phyloP scores from a whole-genome alignment of 495 filamentous ascomycete species.

The Lophium mytilinum region DNA sequence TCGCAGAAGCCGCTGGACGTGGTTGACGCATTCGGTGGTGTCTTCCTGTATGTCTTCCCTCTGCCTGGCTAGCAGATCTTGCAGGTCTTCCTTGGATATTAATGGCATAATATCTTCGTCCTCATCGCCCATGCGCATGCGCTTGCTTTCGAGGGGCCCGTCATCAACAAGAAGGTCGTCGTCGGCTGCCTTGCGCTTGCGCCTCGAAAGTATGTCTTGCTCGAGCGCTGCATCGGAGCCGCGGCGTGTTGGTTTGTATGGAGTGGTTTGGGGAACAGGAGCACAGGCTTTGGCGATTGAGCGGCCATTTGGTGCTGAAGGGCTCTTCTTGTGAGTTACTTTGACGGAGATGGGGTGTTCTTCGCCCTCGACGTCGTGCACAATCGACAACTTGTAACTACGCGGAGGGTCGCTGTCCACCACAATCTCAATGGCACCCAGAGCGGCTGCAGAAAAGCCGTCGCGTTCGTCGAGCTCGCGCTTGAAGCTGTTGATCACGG shows the following conservation, averaged over 20 bases:
- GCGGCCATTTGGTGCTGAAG: neutral
- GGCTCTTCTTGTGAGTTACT: conserved; percentile 1
- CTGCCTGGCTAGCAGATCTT: conserved; percentile 7
- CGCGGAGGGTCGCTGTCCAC: neutral
- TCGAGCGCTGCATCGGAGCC: conserved; percentile 14
- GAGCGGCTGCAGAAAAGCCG: conserved; percentile 1
- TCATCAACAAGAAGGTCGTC: neutral
- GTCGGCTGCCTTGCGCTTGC: conserved; percentile 6
- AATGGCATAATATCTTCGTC: conserved; percentile 12
- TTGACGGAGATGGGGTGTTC: conserved; percentile 15
- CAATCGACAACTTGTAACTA: conserved; percentile 6
- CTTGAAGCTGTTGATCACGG: conserved; percentile 16
- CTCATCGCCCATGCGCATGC: conserved; percentile 3
- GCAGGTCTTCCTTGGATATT: conserved; percentile 15
- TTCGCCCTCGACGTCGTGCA: conserved; percentile 13
- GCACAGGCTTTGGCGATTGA: neutral
- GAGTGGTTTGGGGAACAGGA: neutral
- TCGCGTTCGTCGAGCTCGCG: conserved; percentile 16
- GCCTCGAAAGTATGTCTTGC: conserved; percentile 14
- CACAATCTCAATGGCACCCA: conserved; percentile 9
- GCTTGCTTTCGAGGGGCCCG: conserved; percentile 1
- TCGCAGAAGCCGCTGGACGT: conserved; percentile 22
- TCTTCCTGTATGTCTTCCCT: conserved; percentile 25
- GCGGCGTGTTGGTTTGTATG: conserved; percentile 4
- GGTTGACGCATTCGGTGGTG: conserved; percentile 22